Percentiles rank a stretch among this genome's conserved stretches.
phyloP scores from a whole-genome alignment of 192 early-diverging fungal genomes.

The Backusella parvicylindrica region DNA sequence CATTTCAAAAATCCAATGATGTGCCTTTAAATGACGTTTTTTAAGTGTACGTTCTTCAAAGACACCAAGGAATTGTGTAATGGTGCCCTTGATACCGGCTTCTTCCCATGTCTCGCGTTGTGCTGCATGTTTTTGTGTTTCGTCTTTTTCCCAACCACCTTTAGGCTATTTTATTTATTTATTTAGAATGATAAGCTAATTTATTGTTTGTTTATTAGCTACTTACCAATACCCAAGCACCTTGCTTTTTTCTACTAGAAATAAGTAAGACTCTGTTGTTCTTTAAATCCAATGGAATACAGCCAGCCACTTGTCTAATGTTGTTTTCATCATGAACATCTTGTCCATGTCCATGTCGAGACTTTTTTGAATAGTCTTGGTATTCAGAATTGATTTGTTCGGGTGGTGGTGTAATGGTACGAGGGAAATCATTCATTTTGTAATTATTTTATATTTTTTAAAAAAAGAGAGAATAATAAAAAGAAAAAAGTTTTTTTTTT shows the following conservation, averaged over 20 bases:
- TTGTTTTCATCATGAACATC: constrained; percentile 23
- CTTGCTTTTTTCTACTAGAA: constrained; percentile 43
- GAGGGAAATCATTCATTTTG: not conserved
- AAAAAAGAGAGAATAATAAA: not conserved
- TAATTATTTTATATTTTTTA: not conserved
- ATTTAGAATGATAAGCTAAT: not conserved
- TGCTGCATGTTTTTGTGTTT: constrained; percentile 52
- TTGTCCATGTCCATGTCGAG: constrained; percentile 22
- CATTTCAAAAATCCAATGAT: constrained; percentile 56
- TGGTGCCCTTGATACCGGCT: constrained; percentile 50
- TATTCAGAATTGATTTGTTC: not conserved
- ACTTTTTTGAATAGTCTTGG: constrained; percentile 20
- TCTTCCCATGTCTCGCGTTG: constrained; percentile 62
- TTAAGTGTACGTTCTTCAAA: constrained; percentile 44
- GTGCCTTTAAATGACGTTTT: constrained; percentile 31
- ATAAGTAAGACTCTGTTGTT: constrained; percentile 46
- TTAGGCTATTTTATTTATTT: constrained; percentile 38
- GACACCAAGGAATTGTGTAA: constrained; percentile 43
- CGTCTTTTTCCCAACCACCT: constrained; percentile 64
- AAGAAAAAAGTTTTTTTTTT: not conserved
- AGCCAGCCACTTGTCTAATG: constrained; percentile 43
- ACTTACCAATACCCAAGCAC: constrained; percentile 49
- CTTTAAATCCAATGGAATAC: constrained; percentile 44
- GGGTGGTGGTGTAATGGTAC: constrained; percentile 15
- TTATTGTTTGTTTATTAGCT: not conserved